phyloP scores from a whole-genome alignment of 768 basidiomycete species.

The Lactarius hengduanensis region DNA sequence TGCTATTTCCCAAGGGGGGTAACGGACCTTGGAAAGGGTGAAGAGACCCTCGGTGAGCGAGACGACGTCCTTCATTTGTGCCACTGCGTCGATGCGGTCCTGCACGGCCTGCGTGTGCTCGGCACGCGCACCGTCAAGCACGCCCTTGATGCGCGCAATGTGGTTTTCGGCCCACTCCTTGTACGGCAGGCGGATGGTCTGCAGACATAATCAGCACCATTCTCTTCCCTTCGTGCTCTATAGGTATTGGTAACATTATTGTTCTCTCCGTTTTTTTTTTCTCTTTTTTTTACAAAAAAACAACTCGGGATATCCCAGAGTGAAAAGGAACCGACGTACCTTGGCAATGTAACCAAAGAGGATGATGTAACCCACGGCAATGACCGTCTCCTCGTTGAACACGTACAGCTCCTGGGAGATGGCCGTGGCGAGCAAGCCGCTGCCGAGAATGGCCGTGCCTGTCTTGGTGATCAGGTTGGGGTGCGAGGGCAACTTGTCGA shows the following conservation, averaged over 20 bases:
- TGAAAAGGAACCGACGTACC: conserved; percentile 43
- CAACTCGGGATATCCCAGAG: not conserved
- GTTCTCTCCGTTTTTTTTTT: too few species aligned
- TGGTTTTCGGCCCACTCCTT: conserved; percentile 88
- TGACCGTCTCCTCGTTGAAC: conserved; percentile 92
- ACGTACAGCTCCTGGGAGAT: conserved; percentile 98
- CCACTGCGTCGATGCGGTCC: conserved; percentile 88
- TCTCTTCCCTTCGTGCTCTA: too few species aligned
- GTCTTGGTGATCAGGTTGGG: conserved; percentile 93
- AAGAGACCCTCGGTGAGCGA: conserved; percentile 89
- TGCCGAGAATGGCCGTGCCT: conserved; percentile 86
- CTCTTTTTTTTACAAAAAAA: not conserved
- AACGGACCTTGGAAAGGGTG: conserved; percentile 79
- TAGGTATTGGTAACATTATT: too few species aligned
- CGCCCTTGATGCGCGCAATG: conserved; percentile 76
- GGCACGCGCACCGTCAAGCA: conserved; percentile 77
- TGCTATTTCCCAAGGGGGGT: not conserved
- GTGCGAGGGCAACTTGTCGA: conserved; percentile 83
- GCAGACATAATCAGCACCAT: conserved; percentile 15
- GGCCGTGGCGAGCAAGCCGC: conserved; percentile 83
- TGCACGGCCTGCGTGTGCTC: conserved; percentile 94
- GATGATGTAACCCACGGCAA: conserved; percentile 80
- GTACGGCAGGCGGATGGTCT: conserved; percentile 86
- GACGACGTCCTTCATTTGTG: conserved; percentile 94
- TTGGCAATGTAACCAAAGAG: conserved; percentile 81